Evolutionary conservation across 106 monocot species (phyloP).

Genomic region (Phalaenopsis equestris): DNA sequence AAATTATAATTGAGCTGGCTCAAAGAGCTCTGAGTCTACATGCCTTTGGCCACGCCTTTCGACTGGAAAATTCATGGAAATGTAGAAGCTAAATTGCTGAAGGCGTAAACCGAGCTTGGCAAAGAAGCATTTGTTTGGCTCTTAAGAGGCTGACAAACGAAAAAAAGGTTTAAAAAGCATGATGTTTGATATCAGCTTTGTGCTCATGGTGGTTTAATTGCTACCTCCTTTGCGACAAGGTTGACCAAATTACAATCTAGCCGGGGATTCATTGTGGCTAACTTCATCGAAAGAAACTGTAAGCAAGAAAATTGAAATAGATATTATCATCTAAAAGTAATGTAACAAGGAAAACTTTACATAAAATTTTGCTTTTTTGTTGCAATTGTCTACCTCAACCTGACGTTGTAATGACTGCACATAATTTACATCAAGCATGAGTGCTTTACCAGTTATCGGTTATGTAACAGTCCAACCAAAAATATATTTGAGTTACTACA

Average conservation of each 20-base stretch:
- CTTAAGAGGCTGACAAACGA: background rate
- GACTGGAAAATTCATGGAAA: background rate
- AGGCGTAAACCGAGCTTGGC: background rate
- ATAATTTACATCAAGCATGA: too few species aligned
- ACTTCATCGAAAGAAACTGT: slow-evolving; percentile 36
- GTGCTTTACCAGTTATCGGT: too few species aligned
- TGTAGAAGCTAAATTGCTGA: background rate
- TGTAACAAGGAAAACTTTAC: background rate
- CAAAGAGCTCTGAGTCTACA: slow-evolving; percentile 11
- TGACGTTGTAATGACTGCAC: background rate
- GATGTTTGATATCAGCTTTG: background rate
- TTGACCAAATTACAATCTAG: slow-evolving; percentile 35
- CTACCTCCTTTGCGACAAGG: slow-evolving; percentile 56
- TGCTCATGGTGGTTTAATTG: background rate
- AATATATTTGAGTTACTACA: background rate
- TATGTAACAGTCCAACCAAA: background rate
- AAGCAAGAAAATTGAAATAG: background rate
- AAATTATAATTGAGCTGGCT: slow-evolving; percentile 6
- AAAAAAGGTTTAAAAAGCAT: background rate
- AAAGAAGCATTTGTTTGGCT: background rate
- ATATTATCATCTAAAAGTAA: background rate
- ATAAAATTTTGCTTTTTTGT: background rate
- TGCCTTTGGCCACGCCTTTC: background rate
- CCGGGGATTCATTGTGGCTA: slow-evolving; percentile 25
- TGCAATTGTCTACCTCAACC: slow-evolving; percentile 18